phyloP scores from a whole-genome alignment of 2,329 filamentous ascomycete species.

The Orbilia brochopaga region DNA sequence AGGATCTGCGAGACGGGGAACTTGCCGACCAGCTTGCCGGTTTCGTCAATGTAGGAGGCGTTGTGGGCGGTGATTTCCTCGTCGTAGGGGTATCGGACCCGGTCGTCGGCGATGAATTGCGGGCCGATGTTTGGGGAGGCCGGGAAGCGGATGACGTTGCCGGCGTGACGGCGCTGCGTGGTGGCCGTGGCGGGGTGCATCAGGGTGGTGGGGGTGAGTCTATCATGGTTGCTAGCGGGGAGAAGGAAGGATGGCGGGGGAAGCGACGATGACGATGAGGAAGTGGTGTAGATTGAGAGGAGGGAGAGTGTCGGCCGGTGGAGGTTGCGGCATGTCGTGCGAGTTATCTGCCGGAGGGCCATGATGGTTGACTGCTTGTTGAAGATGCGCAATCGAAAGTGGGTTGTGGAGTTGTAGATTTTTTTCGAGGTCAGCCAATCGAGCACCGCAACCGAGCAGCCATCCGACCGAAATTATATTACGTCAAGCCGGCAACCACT shows the following conservation, averaged over 20 bases:
- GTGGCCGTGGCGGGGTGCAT: neutral
- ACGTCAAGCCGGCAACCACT: too few species aligned
- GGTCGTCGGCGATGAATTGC: constrained; percentile 37
- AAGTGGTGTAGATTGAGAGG: constrained; percentile 41
- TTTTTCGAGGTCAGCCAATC: too few species aligned
- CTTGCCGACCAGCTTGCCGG: constrained; percentile 19
- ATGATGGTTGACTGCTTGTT: constrained; percentile 5
- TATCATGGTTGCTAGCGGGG: constrained; percentile 24
- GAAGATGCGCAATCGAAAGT: neutral
- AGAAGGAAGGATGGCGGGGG: constrained; percentile 30
- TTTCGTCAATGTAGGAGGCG: constrained; percentile 32
- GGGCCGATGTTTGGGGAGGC: constrained; percentile 37
- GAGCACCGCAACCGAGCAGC: too few species aligned
- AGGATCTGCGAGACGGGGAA: constrained; percentile 32
- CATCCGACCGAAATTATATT: neutral
- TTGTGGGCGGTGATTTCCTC: constrained; percentile 40
- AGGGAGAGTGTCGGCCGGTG: constrained; percentile 46
- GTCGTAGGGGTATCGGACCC: constrained; percentile 43
- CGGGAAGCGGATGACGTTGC: constrained; percentile 20
- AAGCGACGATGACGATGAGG: constrained; percentile 4
- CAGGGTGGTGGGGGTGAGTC: neutral
- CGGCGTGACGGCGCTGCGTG: constrained; percentile 22
- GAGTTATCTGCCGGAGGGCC: constrained; percentile 41
- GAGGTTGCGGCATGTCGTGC: constrained; percentile 39
- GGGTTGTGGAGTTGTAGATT: neutral